Evolutionary conservation across 1,284 basidiomycete genomes (phyloP).

Genomic region (Trichosporon coremiiforme): DNA sequence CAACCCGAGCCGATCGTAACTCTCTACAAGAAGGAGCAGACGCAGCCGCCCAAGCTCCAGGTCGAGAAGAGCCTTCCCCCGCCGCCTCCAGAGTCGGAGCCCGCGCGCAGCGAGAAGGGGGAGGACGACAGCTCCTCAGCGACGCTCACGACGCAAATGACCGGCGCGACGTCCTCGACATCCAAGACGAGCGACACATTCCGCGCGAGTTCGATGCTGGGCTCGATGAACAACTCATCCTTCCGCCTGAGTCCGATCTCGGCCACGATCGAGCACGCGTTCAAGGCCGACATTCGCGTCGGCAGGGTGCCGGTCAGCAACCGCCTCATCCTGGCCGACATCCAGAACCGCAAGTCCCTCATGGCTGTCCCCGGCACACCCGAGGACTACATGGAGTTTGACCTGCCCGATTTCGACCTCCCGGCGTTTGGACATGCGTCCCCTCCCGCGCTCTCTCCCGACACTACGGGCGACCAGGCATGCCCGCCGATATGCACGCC

Average conservation of each 20-base stretch:
- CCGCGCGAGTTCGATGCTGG: not conserved
- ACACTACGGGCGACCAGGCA: not conserved
- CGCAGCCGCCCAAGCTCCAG: not conserved
- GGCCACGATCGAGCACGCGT: slow-evolving; percentile 11
- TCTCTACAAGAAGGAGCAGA: not conserved
- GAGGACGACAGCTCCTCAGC: not conserved
- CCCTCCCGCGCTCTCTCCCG: slow-evolving; percentile 1
- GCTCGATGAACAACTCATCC: slow-evolving; percentile 6
- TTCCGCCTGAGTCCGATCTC: slow-evolving; percentile 13
- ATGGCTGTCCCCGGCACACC: slow-evolving; percentile 5
- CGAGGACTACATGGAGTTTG: not conserved
- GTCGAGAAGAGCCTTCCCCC: not conserved
- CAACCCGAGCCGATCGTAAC: not conserved
- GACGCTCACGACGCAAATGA: slow-evolving; percentile 8
- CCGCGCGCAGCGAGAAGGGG: not conserved
- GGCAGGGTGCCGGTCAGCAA: not conserved
- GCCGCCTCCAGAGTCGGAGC: slow-evolving; percentile 1
- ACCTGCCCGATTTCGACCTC: not conserved
- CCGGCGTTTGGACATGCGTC: not conserved
- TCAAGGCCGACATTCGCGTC: slow-evolving; percentile 13
- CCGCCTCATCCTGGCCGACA: slow-evolving; percentile 4
- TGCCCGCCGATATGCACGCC: slow-evolving; percentile 11
- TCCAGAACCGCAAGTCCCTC: slow-evolving; percentile 13
- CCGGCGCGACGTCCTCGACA: slow-evolving; percentile 2
- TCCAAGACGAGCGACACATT: slow-evolving; percentile 2